Conservation (phyloP, 306 rosid genomes). For the Biancaea sappan region DNA sequence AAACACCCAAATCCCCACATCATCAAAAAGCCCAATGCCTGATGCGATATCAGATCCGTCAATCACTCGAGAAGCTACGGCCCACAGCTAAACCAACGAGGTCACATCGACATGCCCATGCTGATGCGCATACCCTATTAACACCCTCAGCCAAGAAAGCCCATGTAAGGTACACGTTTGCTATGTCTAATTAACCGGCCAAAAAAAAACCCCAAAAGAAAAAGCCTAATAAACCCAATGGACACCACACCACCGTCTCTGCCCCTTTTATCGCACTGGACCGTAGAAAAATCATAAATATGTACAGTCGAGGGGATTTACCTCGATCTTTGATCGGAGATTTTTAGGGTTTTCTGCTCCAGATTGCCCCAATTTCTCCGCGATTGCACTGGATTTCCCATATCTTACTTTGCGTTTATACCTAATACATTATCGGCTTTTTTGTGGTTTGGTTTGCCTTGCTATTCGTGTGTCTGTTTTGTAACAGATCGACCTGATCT, state of each 20-base stretch:
- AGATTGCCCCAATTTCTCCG: constrained; percentile 30
- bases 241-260: background rate
- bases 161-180: constrained; percentile 24
- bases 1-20: background rate
- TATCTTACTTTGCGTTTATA: background rate
- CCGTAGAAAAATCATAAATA: background rate
- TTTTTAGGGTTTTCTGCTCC: constrained; percentile 66
- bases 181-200: background rate
- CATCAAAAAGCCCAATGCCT: background rate
- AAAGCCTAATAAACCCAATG: constrained; percentile 1
- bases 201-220: background rate
- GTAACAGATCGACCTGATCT: constrained; percentile 26
- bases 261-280: background rate
- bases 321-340: constrained; percentile 46
- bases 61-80: background rate
- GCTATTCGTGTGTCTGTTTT: background rate
- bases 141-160: background rate
- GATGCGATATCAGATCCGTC: too few species aligned
- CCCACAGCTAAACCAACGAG: background rate
- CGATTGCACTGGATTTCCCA: constrained; percentile 19
- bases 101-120: background rate
- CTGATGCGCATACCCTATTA: background rate
- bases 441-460: background rate
- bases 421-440: background rate
- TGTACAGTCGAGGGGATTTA: constrained; percentile 18